These are phyloP conservation scores for Lophium mytilinum DNA, from an alignment of 495 filamentous ascomycete genomes.

Conservation along the genomic window DNA sequence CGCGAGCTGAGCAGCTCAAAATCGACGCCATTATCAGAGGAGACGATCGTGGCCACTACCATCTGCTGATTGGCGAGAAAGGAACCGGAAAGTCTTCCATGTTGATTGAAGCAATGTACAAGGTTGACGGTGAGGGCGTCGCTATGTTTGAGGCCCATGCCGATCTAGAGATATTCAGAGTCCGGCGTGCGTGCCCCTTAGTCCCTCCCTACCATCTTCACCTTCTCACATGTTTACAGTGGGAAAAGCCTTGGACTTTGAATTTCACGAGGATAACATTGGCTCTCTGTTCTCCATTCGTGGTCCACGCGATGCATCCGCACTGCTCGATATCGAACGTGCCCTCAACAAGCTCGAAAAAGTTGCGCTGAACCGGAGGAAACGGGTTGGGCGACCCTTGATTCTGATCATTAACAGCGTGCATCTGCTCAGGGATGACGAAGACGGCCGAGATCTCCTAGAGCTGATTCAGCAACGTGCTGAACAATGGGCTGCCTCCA, in stretches of 20 bases:
- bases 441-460: conserved; percentile 80
- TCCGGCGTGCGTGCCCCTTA: conserved; percentile 38
- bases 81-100: conserved; percentile 94
- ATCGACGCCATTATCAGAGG: conserved; percentile 76
- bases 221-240: conserved; percentile 31
- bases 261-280: conserved; percentile 89
- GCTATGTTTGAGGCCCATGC: conserved; percentile 95
- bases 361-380: conserved; percentile 61
- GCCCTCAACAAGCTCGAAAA: conserved; percentile 98
- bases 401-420: conserved; percentile 86
- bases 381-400: conserved; percentile 54
- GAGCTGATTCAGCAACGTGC: conserved; percentile 94
- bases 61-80: conserved; percentile 91
- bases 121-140: conserved; percentile 74
- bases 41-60: conserved; percentile 65
- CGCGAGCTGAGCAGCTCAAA: conserved; percentile 66
- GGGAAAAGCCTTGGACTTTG: conserved; percentile 89
- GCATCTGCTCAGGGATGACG: conserved; percentile 83
- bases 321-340: conserved; percentile 86
- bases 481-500: conserved; percentile 88
- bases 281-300: conserved; percentile 90
- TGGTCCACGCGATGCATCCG: conserved; percentile 83
- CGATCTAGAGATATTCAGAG: conserved; percentile 89
- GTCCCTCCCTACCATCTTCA: too few species aligned
- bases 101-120: conserved; percentile 88